Conservation (phyloP, 257 asterid species). For the Salvia miltiorrhiza region DNA sequence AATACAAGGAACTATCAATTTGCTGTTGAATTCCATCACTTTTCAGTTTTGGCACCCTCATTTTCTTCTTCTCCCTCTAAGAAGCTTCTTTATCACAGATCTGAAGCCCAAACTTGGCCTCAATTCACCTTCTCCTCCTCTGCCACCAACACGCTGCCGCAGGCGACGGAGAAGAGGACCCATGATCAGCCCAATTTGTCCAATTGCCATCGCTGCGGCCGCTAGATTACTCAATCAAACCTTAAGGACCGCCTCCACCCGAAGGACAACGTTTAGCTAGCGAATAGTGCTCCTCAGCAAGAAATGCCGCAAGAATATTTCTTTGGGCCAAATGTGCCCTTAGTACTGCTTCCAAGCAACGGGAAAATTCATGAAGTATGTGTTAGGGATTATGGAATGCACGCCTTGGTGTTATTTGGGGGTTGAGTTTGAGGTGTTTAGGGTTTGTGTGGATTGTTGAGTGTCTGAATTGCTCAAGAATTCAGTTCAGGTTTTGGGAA, state of each 20-base stretch:
- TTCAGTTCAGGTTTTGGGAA: conserved; percentile 35
- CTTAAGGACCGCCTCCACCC: conserved; percentile 73
- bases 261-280: conserved; percentile 77
- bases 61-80: conserved; percentile 28
- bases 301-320: conserved; percentile 46
- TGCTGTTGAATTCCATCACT: conserved; percentile 4
- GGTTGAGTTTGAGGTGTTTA: conserved; percentile 28
- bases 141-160: conserved; percentile 17
- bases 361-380: conserved; percentile 53
- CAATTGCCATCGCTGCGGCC: conserved; percentile 72
- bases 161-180: conserved; percentile 46
- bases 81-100: conserved; percentile 35
- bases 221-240: conserved; percentile 51
- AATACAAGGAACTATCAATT: not conserved
- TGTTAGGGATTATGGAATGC: conserved; percentile 44
- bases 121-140: conserved; percentile 40
- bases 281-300: conserved; percentile 78
- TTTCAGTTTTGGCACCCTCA: conserved; percentile 27
- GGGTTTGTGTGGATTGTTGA: conserved; percentile 92
- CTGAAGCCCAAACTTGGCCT: conserved; percentile 27
- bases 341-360: conserved; percentile 64
- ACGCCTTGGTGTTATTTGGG: conserved; percentile 67
- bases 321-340: conserved; percentile 53
- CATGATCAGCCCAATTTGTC: conserved; percentile 74
- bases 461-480: conserved; percentile 65